Evolutionary conservation across 495 filamentous ascomycete species (phyloP), one percentile per base, ranked within the genome.

Genomic region (Penicillium herquei): DNA sequence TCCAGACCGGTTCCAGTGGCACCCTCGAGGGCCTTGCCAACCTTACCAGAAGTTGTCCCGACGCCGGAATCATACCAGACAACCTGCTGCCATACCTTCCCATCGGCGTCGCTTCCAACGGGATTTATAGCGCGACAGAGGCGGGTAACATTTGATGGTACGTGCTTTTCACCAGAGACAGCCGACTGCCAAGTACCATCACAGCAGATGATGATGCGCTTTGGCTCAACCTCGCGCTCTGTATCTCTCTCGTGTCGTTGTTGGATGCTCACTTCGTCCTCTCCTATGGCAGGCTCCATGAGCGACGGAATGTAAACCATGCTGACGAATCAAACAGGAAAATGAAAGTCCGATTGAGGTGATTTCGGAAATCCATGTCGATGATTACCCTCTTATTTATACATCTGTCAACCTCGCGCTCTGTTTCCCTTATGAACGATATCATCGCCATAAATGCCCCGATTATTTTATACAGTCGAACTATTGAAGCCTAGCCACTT

Each of bases 21-120:
- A 13, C 64, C 64, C 44, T 61, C 55, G 17, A 64, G 49, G 2
- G 42, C 51, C 39, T 58, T 39, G 1, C 61, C 57, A 3, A 66
- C 7, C 1, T 33, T 17, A 3, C 58, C 41, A 3, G 61, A 43
- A 2, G 52, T 59, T 0, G 64, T 64, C 0, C 66, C 64, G 7
- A 69, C 46, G 7, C 66, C 66, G 1, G 66, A 66, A n/a, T 69
- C 61, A 11, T 69, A 69, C 57, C 58, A 69, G 50, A 67, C 66
- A 14, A 69, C 43, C 47, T 69, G 66, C 40, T 67, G 66, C 56
- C 57, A 61, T 21, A 54, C 18, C 0, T 59, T 50, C 4, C 59
- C 61, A 3, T 59, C n/a, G 9, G 43, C 42, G 43, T 63, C 62
- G 0, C 45, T 55, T 8, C 59, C 66, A 16, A 58, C 17, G 8